Percentiles rank a stretch among this genome's conserved stretches.
phyloP scores from a whole-genome alignment of 2,329 filamentous ascomycete species.

The Diplodia intermedia region DNA sequence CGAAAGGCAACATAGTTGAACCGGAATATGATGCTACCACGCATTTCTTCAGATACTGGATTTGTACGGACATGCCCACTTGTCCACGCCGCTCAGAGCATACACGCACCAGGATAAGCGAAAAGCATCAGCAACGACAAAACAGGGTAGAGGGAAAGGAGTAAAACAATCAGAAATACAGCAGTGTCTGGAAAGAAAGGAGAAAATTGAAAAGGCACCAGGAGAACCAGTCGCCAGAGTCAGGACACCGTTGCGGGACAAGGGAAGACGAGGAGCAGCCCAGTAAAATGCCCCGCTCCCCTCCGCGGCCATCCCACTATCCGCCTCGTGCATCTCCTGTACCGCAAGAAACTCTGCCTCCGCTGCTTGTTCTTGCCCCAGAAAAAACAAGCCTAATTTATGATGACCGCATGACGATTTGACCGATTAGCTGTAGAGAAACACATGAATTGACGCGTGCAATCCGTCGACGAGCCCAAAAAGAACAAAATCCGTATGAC shows the following conservation, averaged over 20 bases:
- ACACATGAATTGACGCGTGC: slow-evolving; percentile 28
- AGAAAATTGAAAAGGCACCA: slow-evolving; percentile 13
- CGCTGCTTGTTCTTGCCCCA: slow-evolving; percentile 13
- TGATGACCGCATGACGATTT: slow-evolving; percentile 30
- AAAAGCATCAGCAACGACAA: slow-evolving; percentile 15
- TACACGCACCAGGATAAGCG: slow-evolving; percentile 24
- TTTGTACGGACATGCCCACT: slow-evolving; percentile 19
- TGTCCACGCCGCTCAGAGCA: slow-evolving; percentile 28
- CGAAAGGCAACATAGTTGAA: not conserved
- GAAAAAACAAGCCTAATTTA: slow-evolving; percentile 10
- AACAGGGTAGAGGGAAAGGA: slow-evolving; percentile 24
- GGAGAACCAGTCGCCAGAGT: slow-evolving; percentile 13
- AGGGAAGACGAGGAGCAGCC: slow-evolving; percentile 20
- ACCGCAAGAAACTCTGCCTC: slow-evolving; percentile 12
- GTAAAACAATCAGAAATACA: slow-evolving; percentile 30
- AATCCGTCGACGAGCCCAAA: slow-evolving; percentile 28
- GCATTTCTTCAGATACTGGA: slow-evolving; percentile 12
- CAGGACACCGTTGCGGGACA: slow-evolving; percentile 11
- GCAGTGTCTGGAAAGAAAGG: slow-evolving; percentile 29
- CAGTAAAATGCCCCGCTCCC: slow-evolving; percentile 22
- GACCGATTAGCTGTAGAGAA: slow-evolving; percentile 30
- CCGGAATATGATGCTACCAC: not conserved
- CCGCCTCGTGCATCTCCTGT: slow-evolving; percentile 2
- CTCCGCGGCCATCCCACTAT: slow-evolving; percentile 20
- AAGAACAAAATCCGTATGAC: slow-evolving; percentile 28